These are phyloP conservation scores for Phytophthora cryptogea DNA, from an alignment of 352 stramenopile genomes.

Conservation along the genomic window DNA sequence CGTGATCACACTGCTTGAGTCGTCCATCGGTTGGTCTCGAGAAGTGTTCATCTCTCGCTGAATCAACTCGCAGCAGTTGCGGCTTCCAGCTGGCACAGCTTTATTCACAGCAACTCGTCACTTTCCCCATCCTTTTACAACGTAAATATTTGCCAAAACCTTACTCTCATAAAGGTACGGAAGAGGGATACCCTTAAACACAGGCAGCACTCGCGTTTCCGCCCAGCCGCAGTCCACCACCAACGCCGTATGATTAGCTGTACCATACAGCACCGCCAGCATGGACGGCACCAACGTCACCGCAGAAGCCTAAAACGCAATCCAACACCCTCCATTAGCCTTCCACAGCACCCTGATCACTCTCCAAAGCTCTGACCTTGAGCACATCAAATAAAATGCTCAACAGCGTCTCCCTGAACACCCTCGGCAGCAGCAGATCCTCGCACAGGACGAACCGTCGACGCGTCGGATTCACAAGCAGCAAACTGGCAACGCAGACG, in stretches of 20 bases:
- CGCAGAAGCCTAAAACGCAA: slow-evolving; percentile 41
- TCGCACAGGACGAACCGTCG: slow-evolving; percentile 81
- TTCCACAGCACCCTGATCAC: slow-evolving; percentile 1
- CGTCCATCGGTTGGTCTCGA: slow-evolving; percentile 31
- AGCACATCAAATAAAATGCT: slow-evolving; percentile 65
- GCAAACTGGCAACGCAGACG: slow-evolving; percentile 31
- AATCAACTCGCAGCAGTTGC: slow-evolving; percentile 50
- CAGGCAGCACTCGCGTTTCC: slow-evolving; percentile 74
- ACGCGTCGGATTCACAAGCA: slow-evolving; percentile 77
- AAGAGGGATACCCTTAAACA: slow-evolving; percentile 85
- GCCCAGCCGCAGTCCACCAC: slow-evolving; percentile 80
- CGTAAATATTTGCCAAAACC: slow-evolving; percentile 3
- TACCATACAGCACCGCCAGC: slow-evolving; percentile 70
- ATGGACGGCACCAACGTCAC: slow-evolving; percentile 74
- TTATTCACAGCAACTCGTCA: slow-evolving; percentile 1
- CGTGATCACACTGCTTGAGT: slow-evolving; percentile 1
- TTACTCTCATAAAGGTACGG: slow-evolving; percentile 70
- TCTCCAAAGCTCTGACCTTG: slow-evolving; percentile 38
- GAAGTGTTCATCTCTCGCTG: slow-evolving; percentile 30
- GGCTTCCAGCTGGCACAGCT: slow-evolving; percentile 54
- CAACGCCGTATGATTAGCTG: slow-evolving; percentile 73
- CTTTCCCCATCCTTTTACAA: not conserved
- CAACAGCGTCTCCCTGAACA: slow-evolving; percentile 68
- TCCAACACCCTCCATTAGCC: not conserved
- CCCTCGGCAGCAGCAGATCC: slow-evolving; percentile 66